Evolutionary conservation across 176 grass and related monocot species (phyloP).

Genomic region (Aegilops sharonensis): DNA sequence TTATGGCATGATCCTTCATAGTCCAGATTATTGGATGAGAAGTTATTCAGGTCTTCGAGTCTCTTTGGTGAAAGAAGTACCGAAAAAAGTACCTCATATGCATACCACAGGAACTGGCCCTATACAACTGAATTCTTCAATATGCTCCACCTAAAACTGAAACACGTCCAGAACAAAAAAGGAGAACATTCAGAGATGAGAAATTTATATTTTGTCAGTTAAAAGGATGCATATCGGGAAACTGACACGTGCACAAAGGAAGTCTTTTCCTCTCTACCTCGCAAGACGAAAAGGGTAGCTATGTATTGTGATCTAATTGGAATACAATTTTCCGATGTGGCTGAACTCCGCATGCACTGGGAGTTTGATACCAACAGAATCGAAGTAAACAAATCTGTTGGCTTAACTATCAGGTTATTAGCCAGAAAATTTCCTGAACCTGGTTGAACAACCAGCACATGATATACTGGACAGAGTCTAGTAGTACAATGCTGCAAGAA

Average conservation of each 20-base stretch:
- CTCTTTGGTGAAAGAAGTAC: background rate
- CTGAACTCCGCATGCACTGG: background rate
- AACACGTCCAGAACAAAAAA: background rate
- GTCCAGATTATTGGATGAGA: background rate
- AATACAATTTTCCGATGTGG: background rate
- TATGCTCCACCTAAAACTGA: background rate
- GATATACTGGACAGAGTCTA: background rate
- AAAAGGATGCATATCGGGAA: background rate
- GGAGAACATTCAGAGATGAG: background rate
- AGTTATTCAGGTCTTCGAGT: background rate
- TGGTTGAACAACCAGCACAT: background rate
- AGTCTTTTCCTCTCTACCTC: background rate
- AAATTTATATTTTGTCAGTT: background rate
- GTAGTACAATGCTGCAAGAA: background rate
- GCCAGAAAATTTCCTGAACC: too few relatives aligned
- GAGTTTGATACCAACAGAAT: background rate
- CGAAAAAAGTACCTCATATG: background rate
- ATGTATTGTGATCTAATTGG: background rate
- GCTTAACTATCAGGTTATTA: too few relatives aligned
- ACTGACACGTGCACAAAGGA: background rate
- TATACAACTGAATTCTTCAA: background rate
- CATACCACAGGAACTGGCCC: background rate
- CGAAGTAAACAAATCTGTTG: background rate
- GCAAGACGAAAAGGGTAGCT: background rate
- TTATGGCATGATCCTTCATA: background rate